A percentile compares a stretch with the other conserved stretches of the same genome.
Evolutionary conservation across 108 stramenopile genomes (phyloP).

Genomic region (Parietichytrium sp.): DNA sequence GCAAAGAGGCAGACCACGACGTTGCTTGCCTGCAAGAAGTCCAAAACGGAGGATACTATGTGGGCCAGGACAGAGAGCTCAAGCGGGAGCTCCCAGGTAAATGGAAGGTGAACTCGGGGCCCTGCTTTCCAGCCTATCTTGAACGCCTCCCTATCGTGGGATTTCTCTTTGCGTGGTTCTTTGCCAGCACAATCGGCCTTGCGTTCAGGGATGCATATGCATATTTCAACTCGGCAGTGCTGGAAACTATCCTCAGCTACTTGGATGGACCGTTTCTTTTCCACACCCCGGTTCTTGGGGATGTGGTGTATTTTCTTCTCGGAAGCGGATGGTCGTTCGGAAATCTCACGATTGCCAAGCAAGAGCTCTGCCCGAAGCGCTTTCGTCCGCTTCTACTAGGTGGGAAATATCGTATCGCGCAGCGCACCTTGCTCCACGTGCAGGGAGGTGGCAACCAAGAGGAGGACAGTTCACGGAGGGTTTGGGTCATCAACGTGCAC

Average conservation of each 20-base stretch:
- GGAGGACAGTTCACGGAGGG: no score
- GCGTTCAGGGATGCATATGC: neutral
- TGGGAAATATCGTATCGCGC: neutral
- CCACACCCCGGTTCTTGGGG: slow-evolving; percentile 1
- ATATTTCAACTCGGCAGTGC: neutral
- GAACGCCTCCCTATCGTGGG: neutral
- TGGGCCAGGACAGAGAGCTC: neutral
- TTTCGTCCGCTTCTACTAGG: slow-evolving; percentile 21
- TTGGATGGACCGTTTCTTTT: neutral
- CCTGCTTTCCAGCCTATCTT: neutral
- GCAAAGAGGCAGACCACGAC: no score
- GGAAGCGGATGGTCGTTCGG: neutral
- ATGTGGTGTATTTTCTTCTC: neutral
- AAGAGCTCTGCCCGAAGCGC: neutral
- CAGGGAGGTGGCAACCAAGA: neutral
- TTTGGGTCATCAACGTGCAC: slow-evolving; percentile 8
- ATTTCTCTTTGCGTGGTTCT: neutral
- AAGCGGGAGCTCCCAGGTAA: neutral
- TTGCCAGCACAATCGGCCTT: neutral
- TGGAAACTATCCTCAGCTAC: neutral
- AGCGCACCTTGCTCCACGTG: neutral
- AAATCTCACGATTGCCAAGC: neutral
- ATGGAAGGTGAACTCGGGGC: neutral
- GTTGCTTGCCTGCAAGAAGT: slow-evolving; percentile 29
- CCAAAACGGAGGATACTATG: neutral